Percentiles rank a stretch among this genome's conserved stretches.
Evolutionary conservation across 169 alveolate species (phyloP).

Genomic region (Plasmodium relictum): DNA sequence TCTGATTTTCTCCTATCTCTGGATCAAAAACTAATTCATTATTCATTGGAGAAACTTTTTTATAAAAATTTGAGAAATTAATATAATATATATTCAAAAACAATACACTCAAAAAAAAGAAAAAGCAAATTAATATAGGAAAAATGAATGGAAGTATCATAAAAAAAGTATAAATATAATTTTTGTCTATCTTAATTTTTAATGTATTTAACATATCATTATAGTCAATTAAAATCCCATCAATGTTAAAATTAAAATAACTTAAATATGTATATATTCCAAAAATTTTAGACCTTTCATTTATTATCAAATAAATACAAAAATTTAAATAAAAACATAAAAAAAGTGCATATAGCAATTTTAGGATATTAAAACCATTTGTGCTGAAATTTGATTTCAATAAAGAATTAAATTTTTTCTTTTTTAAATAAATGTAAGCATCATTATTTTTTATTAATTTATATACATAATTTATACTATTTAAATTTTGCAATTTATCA

Average conservation of each 20-base stretch:
- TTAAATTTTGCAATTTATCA: constrained; percentile 39
- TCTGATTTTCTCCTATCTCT: constrained; percentile 32
- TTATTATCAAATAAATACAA: constrained; percentile 46
- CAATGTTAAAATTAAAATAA: constrained; percentile 62
- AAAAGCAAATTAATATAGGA: constrained; percentile 23
- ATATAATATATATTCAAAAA: constrained; percentile 66
- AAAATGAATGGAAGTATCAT: constrained; percentile 65
- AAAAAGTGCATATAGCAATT: constrained; percentile 26
- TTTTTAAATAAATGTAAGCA: constrained; percentile 66
- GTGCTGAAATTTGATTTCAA: constrained; percentile 6
- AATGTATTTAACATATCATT: constrained; percentile 67
- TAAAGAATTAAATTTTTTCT: constrained; percentile 45
- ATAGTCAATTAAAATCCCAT: constrained; percentile 46
- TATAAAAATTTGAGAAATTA: constrained; percentile 34
- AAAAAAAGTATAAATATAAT: constrained; percentile 54
- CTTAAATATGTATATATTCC: constrained; percentile 63
- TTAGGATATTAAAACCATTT: constrained; percentile 10
- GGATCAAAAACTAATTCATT: constrained; percentile 38
- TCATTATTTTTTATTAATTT: constrained; percentile 67
- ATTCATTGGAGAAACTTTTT: constrained; percentile 15
- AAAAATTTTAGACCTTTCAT: constrained; percentile 27
- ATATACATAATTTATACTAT: constrained; percentile 21
- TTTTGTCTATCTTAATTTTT: constrained; percentile 23
- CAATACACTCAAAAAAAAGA: constrained; percentile 34
- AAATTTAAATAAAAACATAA: constrained; percentile 26